These are phyloP conservation scores for Teratosphaeria nubilosa DNA, from an alignment of 2,329 filamentous ascomycete species.

Conservation along the genomic window DNA sequence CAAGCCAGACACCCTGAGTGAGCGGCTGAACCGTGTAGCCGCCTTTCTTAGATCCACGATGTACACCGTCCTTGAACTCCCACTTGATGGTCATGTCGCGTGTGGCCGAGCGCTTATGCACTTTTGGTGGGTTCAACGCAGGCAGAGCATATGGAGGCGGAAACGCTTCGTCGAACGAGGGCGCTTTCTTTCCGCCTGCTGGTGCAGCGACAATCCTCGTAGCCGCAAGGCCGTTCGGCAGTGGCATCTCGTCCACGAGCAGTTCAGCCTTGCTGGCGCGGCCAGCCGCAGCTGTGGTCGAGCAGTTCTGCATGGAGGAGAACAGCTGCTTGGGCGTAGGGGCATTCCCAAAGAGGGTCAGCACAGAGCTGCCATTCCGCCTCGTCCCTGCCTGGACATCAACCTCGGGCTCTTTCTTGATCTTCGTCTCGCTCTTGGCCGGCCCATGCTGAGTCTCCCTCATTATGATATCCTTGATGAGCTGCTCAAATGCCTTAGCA, in stretches of 20 bases:
- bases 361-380: slow-evolving; percentile 45
- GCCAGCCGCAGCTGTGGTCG: slow-evolving; percentile 5
- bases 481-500: slow-evolving; percentile 19
- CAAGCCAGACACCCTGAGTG: slow-evolving; percentile 55
- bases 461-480: slow-evolving; percentile 19
- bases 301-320: slow-evolving; percentile 59
- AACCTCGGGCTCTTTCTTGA: slow-evolving; percentile 5
- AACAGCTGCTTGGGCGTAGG: slow-evolving; percentile 69
- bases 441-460: slow-evolving; percentile 15
- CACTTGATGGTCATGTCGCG: slow-evolving; percentile 40
- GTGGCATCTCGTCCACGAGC: slow-evolving; percentile 49
- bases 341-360: slow-evolving; percentile 69
- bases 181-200: slow-evolving; percentile 36
- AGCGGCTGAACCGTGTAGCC: slow-evolving; percentile 58
- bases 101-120: slow-evolving; percentile 59
- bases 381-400: neutral
- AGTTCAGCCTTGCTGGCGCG: slow-evolving; percentile 23
- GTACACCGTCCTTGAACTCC: slow-evolving; percentile 25
- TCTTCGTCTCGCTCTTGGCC: slow-evolving; percentile 1
- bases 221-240: slow-evolving; percentile 66
- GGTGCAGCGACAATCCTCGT: slow-evolving; percentile 54
- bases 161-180: slow-evolving; percentile 65
- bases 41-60: slow-evolving; percentile 30
- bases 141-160: slow-evolving; percentile 56
- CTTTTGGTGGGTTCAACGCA: slow-evolving; percentile 57